Evolutionary conservation across 257 asterid genomes (phyloP).

Genomic region (Echium plantagineum): DNA sequence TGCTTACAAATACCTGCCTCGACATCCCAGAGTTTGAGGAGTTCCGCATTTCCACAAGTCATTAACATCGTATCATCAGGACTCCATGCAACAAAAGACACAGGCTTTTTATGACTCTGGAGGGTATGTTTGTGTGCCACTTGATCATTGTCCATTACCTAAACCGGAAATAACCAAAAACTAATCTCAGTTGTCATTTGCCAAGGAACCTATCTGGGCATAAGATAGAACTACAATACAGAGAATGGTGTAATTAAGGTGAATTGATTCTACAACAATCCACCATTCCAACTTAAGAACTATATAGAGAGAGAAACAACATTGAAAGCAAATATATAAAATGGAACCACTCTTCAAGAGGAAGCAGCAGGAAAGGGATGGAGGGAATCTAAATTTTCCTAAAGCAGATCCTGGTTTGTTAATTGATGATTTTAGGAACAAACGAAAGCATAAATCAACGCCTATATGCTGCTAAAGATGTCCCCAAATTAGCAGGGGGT

Average conservation of each 20-base stretch:
- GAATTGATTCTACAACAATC: background rate
- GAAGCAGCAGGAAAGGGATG: no score
- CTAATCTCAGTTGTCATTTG: slow-evolving; percentile 5
- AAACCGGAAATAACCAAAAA: slow-evolving; percentile 11
- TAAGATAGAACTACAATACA: background rate
- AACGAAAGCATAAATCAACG: no score
- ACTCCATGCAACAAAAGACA: slow-evolving; percentile 83
- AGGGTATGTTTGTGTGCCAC: slow-evolving; percentile 34
- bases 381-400: no score
- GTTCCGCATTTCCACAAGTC: slow-evolving; percentile 84
- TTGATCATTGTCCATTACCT: slow-evolving; percentile 65
- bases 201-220: background rate
- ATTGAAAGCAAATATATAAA: no score
- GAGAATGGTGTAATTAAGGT: background rate
- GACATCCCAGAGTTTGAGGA: slow-evolving; percentile 83
- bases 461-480: no score
- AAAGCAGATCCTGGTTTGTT: no score
- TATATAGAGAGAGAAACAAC: background rate
- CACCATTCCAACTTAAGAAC: background rate
- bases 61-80: slow-evolving; percentile 87
- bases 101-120: slow-evolving; percentile 57
- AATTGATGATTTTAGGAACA: no score
- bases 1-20: slow-evolving; percentile 77
- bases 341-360: background rate
- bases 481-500: no score